These are phyloP conservation scores for Sporothrix globosa DNA, from an alignment of 2,329 filamentous ascomycete genomes.

Conservation along the genomic window DNA sequence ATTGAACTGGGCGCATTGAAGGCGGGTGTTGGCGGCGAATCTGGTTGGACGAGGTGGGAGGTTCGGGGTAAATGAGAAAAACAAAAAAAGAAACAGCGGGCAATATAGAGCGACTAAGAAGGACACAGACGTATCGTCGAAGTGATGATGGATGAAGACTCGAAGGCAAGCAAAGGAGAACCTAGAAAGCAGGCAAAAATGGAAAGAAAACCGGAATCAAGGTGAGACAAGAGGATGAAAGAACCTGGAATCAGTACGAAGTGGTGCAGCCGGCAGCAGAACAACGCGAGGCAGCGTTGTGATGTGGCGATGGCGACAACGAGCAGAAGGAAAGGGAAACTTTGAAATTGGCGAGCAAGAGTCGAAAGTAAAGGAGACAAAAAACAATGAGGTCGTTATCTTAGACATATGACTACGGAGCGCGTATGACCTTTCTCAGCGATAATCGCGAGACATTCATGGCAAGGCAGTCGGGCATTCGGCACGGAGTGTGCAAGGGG, in stretches of 20 bases:
- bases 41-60: not conserved
- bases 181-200: not conserved
- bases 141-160: too few relatives aligned
- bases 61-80: not conserved
- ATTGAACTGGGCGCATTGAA: not conserved
- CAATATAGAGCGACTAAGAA: not conserved
- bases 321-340: not conserved
- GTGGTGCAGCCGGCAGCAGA: not conserved
- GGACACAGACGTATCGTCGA: not conserved
- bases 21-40: not conserved
- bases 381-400: not conserved
- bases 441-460: slow-evolving; percentile 20
- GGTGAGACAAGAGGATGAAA: slow-evolving; percentile 7
- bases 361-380: not conserved
- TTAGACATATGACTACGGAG: slow-evolving; percentile 16
- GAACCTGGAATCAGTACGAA: slow-evolving; percentile 7
- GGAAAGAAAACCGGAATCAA: slow-evolving; percentile 14
- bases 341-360: not conserved
- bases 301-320: not conserved
- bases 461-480: slow-evolving; percentile 9
- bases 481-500: slow-evolving; percentile 8
- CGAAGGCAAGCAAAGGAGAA: not conserved
- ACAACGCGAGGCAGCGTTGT: too few relatives aligned
- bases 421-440: not conserved
- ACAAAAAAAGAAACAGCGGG: not conserved